Percentiles rank a stretch among this genome's conserved stretches.
Conservation (phyloP, 2,329 filamentous ascomycete genomes). For the Cercospora sp. region DNA sequence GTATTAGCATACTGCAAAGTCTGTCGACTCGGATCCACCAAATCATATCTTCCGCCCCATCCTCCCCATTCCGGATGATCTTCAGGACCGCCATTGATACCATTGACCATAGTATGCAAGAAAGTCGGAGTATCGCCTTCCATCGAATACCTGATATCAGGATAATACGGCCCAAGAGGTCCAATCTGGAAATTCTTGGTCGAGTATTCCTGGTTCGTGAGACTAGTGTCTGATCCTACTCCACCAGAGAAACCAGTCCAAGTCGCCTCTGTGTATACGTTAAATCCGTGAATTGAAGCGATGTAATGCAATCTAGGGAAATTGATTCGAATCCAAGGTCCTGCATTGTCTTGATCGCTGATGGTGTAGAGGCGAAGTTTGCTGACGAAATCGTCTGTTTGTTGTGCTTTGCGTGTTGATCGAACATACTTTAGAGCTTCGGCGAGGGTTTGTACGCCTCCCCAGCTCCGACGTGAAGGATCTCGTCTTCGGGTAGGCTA, state of each 20-base stretch:
- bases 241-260: conserved; percentile 59
- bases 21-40: conserved; percentile 8
- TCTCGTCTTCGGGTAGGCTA: neutral
- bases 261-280: conserved; percentile 55
- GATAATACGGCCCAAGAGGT: conserved; percentile 45
- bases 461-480: conserved; percentile 54
- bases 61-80: conserved; percentile 53
- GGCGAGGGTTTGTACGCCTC: conserved; percentile 55
- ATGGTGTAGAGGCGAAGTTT: conserved; percentile 58
- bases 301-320: conserved; percentile 61
- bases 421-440: conserved; percentile 49
- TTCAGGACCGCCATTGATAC: conserved; percentile 42
- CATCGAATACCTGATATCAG: conserved; percentile 53
- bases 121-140: conserved; percentile 58
- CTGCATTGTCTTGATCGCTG: conserved; percentile 61
- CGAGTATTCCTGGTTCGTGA: conserved; percentile 45
- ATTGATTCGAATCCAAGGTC: conserved; percentile 56
- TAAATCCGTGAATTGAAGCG: conserved; percentile 57
- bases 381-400: conserved; percentile 42
- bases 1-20: conserved; percentile 8
- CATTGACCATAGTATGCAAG: conserved; percentile 53
- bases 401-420: conserved; percentile 30
- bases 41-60: conserved; percentile 53
- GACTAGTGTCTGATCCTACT: neutral
- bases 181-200: conserved; percentile 58